phyloP scores from a whole-genome alignment of 768 basidiomycete species.

The Suillus brevipes region DNA sequence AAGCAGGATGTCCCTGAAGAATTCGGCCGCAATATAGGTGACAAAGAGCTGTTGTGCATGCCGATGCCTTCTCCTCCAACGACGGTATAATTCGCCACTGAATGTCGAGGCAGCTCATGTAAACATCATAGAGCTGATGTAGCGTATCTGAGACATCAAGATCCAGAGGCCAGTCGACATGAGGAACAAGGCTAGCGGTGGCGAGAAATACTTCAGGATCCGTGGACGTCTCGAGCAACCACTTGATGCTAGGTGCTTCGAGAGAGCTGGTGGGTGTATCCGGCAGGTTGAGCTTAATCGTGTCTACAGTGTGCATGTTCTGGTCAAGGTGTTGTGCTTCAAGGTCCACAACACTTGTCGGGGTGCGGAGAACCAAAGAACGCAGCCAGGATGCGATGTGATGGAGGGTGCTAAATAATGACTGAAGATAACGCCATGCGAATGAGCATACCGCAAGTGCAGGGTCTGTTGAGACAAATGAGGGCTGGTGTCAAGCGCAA shows the following conservation, averaged over 20 bases:
- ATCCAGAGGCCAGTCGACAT: neutral
- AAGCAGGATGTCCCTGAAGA: neutral
- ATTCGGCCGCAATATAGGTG: neutral
- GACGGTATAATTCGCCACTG: neutral
- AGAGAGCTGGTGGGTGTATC: neutral
- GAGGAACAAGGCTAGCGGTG: neutral
- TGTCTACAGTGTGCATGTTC: neutral
- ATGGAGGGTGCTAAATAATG: too few relatives aligned
- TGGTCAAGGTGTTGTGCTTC: neutral
- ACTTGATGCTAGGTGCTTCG: neutral
- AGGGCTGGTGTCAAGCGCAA: too few relatives aligned
- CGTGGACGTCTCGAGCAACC: slow-evolving; percentile 13
- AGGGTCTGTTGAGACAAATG: too few relatives aligned
- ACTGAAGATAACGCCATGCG: too few relatives aligned
- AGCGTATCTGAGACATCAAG: neutral
- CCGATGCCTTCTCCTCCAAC: neutral
- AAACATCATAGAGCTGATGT: neutral
- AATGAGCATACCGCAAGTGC: too few relatives aligned
- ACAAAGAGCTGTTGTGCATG: neutral
- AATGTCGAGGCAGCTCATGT: neutral
- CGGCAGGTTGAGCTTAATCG: neutral
- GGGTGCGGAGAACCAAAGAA: too few relatives aligned
- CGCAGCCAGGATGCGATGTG: too few relatives aligned
- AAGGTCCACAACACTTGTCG: too few relatives aligned
- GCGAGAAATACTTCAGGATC: slow-evolving; percentile 12